Base-by-base conservation (phyloP, 192 early-diverging fungal species). In the Anaeromyces robustus region DNA sequence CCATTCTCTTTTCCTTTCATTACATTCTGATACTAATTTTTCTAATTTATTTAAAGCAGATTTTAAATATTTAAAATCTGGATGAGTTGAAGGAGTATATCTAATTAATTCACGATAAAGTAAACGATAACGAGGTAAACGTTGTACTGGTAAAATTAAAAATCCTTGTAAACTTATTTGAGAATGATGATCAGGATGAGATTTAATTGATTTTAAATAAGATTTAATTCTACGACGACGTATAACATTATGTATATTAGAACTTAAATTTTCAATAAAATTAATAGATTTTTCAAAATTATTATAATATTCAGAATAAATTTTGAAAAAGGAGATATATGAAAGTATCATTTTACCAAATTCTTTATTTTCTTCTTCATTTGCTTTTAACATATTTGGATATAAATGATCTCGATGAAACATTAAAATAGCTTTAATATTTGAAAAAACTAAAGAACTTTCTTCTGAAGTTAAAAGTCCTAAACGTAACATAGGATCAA, bases 81-180 rank as follows among this genome's bases (percentile, higher is more conserved):
- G 22, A 68, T 68, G 52, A 26, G 52, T 68, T 4, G 52, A 84
- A 5, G 92, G 90, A 2, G 96, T 97, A 84, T 87, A 89, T 79
- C 90, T 85, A 17, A 97, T 85, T 26, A 99, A 90, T 84, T 95
- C 92, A 17, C 92, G 88, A 30, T 98, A 87, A 16, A 98, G 87
- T 59, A 99, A 86, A 30, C 92, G 93, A 84, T 98, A 99, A 85
- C 96, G 89, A 19, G 96, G 96, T 39, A 99, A 89, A 12, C 97
- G 92, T 85, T 99, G 97, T 29, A 99, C 89, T 2, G 97, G 97
- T 17, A 97, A 88, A 29, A 98, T 88, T 79, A 98, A 84, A 83
- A 93, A 96, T 12, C 93, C 90, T 80, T 95, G 92, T 14, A 97
- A 89, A 39, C 87, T 92, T 81, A 96, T 89, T 83, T 96, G 95